phyloP scores from a whole-genome alignment of 2,329 filamentous ascomycete species.

The Ustilaginoidea virens region DNA sequence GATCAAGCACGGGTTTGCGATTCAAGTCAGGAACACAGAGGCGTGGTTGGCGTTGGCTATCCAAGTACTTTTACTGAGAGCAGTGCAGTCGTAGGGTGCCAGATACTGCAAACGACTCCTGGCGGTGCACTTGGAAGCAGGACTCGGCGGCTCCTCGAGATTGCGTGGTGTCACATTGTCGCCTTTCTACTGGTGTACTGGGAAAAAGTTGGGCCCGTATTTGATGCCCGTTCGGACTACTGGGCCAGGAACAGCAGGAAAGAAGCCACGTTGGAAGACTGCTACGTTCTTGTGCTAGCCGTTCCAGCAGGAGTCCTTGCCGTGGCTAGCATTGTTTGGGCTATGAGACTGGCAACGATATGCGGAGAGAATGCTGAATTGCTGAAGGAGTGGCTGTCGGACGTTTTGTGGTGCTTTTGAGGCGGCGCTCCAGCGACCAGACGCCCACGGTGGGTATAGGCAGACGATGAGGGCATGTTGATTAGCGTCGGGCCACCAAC shows the following conservation, averaged over 20 bases:
- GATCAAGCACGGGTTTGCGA: too few relatives aligned
- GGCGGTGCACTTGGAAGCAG: not conserved
- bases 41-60: too few relatives aligned
- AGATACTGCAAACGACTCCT: too few relatives aligned
- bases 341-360: slow-evolving; percentile 23
- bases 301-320: slow-evolving; percentile 12
- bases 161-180: slow-evolving; percentile 4
- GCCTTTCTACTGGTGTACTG: slow-evolving; percentile 15
- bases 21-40: too few relatives aligned
- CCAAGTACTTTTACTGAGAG: too few relatives aligned
- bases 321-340: slow-evolving; percentile 11
- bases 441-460: too few relatives aligned
- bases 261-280: slow-evolving; percentile 11
- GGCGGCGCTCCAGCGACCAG: too few relatives aligned
- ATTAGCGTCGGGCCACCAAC: too few relatives aligned
- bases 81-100: not conserved
- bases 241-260: slow-evolving; percentile 14
- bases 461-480: too few relatives aligned
- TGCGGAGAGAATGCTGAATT: too few relatives aligned
- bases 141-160: not conserved
- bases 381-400: too few relatives aligned
- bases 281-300: slow-evolving; percentile 11
- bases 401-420: too few relatives aligned
- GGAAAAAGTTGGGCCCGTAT: slow-evolving; percentile 21
- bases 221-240: slow-evolving; percentile 20